Percentiles rank a stretch among this genome's conserved stretches.
phyloP scores from a whole-genome alignment of 1,284 basidiomycete genomes.

The Pseudozyma thailandica region DNA sequence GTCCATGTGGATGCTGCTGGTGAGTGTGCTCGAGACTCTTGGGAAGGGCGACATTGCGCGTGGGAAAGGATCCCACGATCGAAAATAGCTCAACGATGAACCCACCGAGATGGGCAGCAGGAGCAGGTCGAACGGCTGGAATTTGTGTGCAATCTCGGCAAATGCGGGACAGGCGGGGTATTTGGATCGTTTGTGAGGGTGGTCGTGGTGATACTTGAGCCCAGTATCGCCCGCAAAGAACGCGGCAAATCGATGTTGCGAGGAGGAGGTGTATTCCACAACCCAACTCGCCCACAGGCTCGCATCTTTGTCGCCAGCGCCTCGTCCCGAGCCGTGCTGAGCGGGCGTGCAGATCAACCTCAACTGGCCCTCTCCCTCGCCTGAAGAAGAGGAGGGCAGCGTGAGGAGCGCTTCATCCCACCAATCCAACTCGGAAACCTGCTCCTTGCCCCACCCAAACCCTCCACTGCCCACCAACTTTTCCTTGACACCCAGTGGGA shows the following conservation, averaged over 20 bases:
- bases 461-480: constrained; percentile 44
- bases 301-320: constrained; percentile 47
- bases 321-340: constrained; percentile 63
- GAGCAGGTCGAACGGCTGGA: constrained; percentile 50
- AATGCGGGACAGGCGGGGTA: constrained; percentile 63
- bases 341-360: constrained; percentile 60
- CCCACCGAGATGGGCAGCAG: constrained; percentile 64
- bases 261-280: constrained; percentile 29
- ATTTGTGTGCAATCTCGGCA: constrained; percentile 36
- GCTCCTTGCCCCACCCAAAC: constrained; percentile 41
- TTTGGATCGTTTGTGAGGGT: constrained; percentile 19
- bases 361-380: background rate
- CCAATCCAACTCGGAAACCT: constrained; percentile 63
- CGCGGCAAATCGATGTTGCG: constrained; percentile 30
- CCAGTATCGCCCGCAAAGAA: constrained; percentile 67
- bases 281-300: constrained; percentile 63
- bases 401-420: constrained; percentile 55
- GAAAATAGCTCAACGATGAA: constrained; percentile 43
- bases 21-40: constrained; percentile 40
- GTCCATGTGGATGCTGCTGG: constrained; percentile 59
- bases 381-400: background rate
- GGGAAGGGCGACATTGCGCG: constrained; percentile 53
- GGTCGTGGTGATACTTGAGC: constrained; percentile 53
- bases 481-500: constrained; percentile 57
- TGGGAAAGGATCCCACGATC: constrained; percentile 59